Evolutionary conservation across 2,329 filamentous ascomycete genomes (phyloP), one percentile per base, ranked within the genome.

Genomic region (Aspergillus carbonarius): DNA sequence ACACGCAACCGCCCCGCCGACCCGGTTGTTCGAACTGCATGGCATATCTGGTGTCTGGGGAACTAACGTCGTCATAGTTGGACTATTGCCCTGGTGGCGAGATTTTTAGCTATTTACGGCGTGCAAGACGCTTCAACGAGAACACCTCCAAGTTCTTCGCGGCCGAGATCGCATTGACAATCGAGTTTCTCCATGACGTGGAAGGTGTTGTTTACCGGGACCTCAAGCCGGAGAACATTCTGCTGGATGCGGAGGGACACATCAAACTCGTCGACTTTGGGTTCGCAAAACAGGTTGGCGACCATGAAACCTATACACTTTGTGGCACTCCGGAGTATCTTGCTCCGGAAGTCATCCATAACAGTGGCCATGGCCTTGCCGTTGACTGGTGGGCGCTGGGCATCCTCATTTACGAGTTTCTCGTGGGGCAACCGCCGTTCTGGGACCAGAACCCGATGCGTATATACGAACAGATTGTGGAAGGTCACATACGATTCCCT

Each of bases 311-410:
- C 32, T 88, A 88, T 68, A 88, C 86, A 5, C 78, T 88, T 34
- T 88, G 86, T 67, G 86, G 86, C 39, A 88, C 86, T 9, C 86
- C 86, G 37, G 86, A 88, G 66, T 88, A 88, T 70, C 81, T 88
- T 18, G 86, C 86, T 4, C 86, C 86, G 18, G 86, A 88, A 72
- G 85, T 88, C 46, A 88, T 88, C 61, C 79, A 85, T 59, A 88
- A 88, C 71, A 86, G 74, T 73, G 83, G 85, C 20, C 85, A 88
- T 67, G 85, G 85, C 54, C 82, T 83, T 48, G 85, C 86, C 35
- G 86, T 88, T 39, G 86, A 88, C 73, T 88, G 86, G 86, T 88
- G 86, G 86, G 86, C 86, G 2, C 81, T 88, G 60, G 86, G 86
- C 25, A 88, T 88, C 62, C 75, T 88, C 32, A 84, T 88, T 42